Percentiles rank a stretch among this genome's conserved stretches.
Evolutionary conservation across 345 rosid genomes (phyloP).

Genomic region (Pugionium dolabratum): DNA sequence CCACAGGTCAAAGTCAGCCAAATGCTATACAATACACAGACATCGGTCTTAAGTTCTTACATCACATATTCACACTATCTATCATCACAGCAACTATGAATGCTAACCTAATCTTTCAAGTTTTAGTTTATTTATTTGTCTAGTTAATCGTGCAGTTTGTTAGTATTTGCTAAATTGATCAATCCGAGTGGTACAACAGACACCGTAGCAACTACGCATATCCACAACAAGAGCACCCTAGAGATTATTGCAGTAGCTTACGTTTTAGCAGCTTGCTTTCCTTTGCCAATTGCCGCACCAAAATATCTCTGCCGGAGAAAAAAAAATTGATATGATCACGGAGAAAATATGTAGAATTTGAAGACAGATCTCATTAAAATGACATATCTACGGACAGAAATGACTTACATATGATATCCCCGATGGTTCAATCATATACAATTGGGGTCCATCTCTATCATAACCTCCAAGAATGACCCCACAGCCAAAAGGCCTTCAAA

Average conservation of each 20-base stretch:
- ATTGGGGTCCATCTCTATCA: constrained; percentile 95
- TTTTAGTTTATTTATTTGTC: too few species aligned
- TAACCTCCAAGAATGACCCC: constrained; percentile 97
- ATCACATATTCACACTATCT: too few species aligned
- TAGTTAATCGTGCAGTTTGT: too few species aligned
- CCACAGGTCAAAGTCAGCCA: too few species aligned
- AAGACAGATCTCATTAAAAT: neutral
- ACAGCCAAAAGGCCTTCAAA: constrained; percentile 88
- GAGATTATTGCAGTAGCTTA: constrained; percentile 40
- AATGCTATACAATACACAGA: too few species aligned
- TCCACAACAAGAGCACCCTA: too few species aligned
- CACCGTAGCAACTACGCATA: too few species aligned
- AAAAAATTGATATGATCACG: neutral
- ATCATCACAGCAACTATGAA: too few species aligned
- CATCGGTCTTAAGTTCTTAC: too few species aligned
- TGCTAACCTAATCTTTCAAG: too few species aligned
- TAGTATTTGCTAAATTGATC: too few species aligned
- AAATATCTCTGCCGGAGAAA: constrained; percentile 61
- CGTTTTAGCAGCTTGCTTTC: constrained; percentile 96
- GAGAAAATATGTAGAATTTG: neutral
- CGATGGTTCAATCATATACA: constrained; percentile 94
- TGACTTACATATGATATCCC: constrained; percentile 87
- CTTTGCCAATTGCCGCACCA: constrained; percentile 92
- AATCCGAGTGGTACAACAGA: too few species aligned
- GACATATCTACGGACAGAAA: neutral